Evolutionary conservation across 2,329 filamentous ascomycete species (phyloP).

Genomic region (Septoria petroselini): DNA sequence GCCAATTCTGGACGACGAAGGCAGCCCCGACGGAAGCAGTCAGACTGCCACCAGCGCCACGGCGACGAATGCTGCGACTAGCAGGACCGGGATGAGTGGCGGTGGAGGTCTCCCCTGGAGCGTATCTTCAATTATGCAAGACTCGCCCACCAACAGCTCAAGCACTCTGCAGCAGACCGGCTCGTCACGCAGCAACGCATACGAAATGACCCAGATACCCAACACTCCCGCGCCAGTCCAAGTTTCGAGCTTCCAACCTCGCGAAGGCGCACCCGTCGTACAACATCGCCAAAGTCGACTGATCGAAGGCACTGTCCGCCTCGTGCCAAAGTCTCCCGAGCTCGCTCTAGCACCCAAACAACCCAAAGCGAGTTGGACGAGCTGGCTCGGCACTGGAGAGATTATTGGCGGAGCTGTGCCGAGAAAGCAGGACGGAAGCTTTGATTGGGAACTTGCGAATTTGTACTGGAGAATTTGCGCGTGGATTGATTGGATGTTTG

Average conservation of each 20-base stretch:
- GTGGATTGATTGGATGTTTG: conserved; percentile 54
- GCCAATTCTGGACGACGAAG: conserved; percentile 15
- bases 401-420: conserved; percentile 76
- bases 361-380: conserved; percentile 33
- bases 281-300: conserved; percentile 9
- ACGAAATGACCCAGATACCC: conserved; percentile 2
- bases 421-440: conserved; percentile 67
- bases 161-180: conserved; percentile 4
- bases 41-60: conserved; percentile 44
- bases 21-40: conserved; percentile 36
- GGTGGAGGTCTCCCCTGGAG: conserved; percentile 14
- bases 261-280: conserved; percentile 1
- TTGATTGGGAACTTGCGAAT: conserved; percentile 68
- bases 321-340: conserved; percentile 34
- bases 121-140: conserved; percentile 5
- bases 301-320: conserved; percentile 9
- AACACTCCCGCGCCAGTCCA: conserved; percentile 10
- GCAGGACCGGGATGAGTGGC: conserved; percentile 5
- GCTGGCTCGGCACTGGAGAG: conserved; percentile 45
- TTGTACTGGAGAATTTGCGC: conserved; percentile 61
- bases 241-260: conserved; percentile 6
- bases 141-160: conserved; percentile 15
- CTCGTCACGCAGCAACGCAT: not conserved
- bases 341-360: conserved; percentile 50
- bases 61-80: conserved; percentile 27